Percentiles rank a stretch among this genome's conserved stretches.
phyloP scores from a whole-genome alignment of 371 early-diverging fungal genomes.

The Dichotomocladium elegans region DNA sequence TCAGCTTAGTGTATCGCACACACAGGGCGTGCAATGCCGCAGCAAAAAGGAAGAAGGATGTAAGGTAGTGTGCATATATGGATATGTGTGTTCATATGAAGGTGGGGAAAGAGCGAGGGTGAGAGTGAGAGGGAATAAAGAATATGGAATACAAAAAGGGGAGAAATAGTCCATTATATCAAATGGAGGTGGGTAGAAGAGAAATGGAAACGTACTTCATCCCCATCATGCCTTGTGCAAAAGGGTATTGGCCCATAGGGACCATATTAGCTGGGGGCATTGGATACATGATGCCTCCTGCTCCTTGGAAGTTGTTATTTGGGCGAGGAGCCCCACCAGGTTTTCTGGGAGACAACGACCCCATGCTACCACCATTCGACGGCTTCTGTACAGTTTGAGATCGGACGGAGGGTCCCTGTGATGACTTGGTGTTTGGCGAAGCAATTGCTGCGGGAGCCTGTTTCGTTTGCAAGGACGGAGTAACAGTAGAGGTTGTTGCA shows the following conservation, averaged over 20 bases:
- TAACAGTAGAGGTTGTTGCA: background rate
- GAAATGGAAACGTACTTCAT: constrained; percentile 10
- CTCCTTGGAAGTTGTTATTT: background rate
- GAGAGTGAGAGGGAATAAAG: background rate
- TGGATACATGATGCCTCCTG: background rate
- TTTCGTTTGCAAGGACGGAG: background rate
- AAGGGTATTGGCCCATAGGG: constrained; percentile 1
- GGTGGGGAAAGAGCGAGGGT: background rate
- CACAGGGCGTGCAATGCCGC: no score
- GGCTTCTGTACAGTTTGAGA: no score
- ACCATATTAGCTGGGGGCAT: background rate
- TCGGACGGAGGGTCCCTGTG: background rate
- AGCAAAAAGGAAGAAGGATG: no score
- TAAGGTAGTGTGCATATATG: no score
- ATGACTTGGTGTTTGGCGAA: background rate
- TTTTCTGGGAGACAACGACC: background rate
- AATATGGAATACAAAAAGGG: background rate
- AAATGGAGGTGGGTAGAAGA: no score
- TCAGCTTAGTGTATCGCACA: no score
- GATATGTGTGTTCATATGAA: no score
- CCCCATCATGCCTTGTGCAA: constrained; percentile 7
- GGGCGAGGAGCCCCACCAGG: no score
- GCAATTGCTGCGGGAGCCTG: background rate
- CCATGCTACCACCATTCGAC: background rate
- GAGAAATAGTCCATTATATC: background rate